Conservation (phyloP, 2,329 filamentous ascomycete species). For the Achaetomium macrosporum region DNA sequence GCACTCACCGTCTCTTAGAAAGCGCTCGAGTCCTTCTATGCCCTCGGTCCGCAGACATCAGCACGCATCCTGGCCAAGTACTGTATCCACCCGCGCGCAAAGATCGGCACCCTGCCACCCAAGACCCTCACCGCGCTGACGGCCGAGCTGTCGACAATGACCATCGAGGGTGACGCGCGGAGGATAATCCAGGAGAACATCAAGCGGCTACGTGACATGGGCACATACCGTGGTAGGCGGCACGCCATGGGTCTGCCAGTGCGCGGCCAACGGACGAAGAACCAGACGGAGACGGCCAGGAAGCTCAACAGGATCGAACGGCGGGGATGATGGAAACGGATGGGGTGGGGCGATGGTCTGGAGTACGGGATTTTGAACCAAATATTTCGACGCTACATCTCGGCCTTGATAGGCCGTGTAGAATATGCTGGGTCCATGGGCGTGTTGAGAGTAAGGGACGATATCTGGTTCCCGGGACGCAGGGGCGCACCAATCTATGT, state of each 20-base stretch:
- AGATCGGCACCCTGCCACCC: conserved; percentile 66
- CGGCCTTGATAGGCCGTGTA: conserved; percentile 1
- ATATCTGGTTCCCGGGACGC: neutral
- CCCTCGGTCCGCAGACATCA: conserved; percentile 65
- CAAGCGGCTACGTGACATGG: conserved; percentile 79
- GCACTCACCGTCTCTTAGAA: conserved; percentile 39
- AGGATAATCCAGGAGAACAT: conserved; percentile 81
- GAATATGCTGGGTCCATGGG: conserved; percentile 3
- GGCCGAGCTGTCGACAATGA: conserved; percentile 83
- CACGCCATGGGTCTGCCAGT: conserved; percentile 93
- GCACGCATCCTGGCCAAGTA: conserved; percentile 78
- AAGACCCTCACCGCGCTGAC: conserved; percentile 77
- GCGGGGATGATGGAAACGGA: conserved; percentile 28
- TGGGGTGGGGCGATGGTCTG: neutral
- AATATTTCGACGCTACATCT: neutral
- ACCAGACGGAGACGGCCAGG: conserved; percentile 57
- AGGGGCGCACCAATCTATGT: neutral
- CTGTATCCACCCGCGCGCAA: conserved; percentile 78
- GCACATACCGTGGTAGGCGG: conserved; percentile 77
- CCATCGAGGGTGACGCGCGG: conserved; percentile 82
- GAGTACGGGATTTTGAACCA: neutral
- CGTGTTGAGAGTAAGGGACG: neutral
- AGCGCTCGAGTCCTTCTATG: conserved; percentile 80
- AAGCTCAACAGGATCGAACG: conserved; percentile 57
- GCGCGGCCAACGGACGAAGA: conserved; percentile 81